A percentile compares a stretch with the other conserved stretches of the same genome.
phyloP scores from a whole-genome alignment of 2,329 filamentous ascomycete genomes.

The Colletotrichum lupini region DNA sequence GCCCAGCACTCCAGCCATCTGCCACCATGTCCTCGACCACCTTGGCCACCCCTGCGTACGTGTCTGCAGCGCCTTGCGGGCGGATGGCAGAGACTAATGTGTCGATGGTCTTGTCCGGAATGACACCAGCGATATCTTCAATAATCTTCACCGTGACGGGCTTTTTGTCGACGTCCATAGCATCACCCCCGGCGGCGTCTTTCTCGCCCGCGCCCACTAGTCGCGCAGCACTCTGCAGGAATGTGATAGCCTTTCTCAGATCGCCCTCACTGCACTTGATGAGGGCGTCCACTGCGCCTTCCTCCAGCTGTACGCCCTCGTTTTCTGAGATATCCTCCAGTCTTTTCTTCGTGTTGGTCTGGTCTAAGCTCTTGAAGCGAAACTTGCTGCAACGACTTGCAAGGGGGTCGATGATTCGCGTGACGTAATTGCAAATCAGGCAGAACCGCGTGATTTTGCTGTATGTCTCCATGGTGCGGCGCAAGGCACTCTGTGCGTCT shows the following conservation, averaged over 20 bases:
- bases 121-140: slow-evolving; percentile 96
- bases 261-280: slow-evolving; percentile 94
- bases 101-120: slow-evolving; percentile 80
- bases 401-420: slow-evolving; percentile 95
- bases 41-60: slow-evolving; percentile 80
- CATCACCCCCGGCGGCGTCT: slow-evolving; percentile 65
- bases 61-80: slow-evolving; percentile 70
- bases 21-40: slow-evolving; percentile 92
- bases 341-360: slow-evolving; percentile 82
- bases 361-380: slow-evolving; percentile 94
- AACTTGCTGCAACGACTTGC: slow-evolving; percentile 97
- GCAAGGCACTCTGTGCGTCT: slow-evolving; percentile 91
- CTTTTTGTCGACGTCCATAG: slow-evolving; percentile 70
- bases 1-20: slow-evolving; percentile 95
- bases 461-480: slow-evolving; percentile 98
- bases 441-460: slow-evolving; percentile 97
- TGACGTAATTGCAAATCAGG: slow-evolving; percentile 98
- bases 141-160: slow-evolving; percentile 81
- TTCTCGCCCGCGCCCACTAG: slow-evolving; percentile 76
- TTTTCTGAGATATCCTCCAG: slow-evolving; percentile 84
- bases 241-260: slow-evolving; percentile 95
- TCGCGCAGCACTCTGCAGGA: slow-evolving; percentile 91
- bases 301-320: slow-evolving; percentile 81
- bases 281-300: slow-evolving; percentile 84
- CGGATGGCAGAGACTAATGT: slow-evolving; percentile 80